These are phyloP conservation scores for Dacryopinax spathularia DNA, from an alignment of 768 basidiomycete genomes.

Conservation along the genomic window DNA sequence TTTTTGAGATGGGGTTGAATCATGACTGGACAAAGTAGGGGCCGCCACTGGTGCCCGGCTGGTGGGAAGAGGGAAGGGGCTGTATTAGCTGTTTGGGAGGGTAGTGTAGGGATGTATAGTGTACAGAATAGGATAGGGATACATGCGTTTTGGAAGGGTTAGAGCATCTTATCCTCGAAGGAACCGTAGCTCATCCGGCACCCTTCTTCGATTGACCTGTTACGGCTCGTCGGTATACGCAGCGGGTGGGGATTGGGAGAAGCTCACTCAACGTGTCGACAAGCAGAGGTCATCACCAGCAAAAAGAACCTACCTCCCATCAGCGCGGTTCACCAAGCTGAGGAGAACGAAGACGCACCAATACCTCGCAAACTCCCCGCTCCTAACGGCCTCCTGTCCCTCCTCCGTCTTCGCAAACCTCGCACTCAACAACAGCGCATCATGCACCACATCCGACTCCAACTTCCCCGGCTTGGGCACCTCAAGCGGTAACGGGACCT, in stretches of 20 bases:
- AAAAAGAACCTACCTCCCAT: neutral
- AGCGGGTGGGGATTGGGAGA: neutral
- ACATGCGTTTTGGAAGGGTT: neutral
- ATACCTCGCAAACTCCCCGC: conserved; percentile 14
- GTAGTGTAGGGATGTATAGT: neutral
- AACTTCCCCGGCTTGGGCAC: conserved; percentile 8
- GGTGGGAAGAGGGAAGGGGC: neutral
- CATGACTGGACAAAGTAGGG: neutral
- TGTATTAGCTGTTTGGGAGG: neutral
- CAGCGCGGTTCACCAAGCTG: neutral
- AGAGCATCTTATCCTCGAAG: conserved; percentile 15
- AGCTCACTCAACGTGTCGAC: conserved; percentile 6
- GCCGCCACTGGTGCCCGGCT: neutral
- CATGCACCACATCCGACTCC: conserved; percentile 13
- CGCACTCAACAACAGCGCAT: conserved; percentile 15
- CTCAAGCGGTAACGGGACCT: conserved; percentile 16
- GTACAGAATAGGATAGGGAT: neutral
- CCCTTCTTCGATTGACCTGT: conserved; percentile 14
- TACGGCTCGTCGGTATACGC: neutral
- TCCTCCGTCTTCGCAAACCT: conserved; percentile 14
- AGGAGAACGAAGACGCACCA: conserved; percentile 10
- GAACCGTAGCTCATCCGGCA: conserved; percentile 16
- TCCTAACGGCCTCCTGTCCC: conserved; percentile 12
- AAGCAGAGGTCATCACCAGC: conserved; percentile 14
- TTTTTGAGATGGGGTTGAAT: neutral